Evolutionary conservation across 768 basidiomycete genomes (phyloP), one percentile per base, ranked within the genome.

Genomic region (Cystobasidiopsis lactophilus): DNA sequence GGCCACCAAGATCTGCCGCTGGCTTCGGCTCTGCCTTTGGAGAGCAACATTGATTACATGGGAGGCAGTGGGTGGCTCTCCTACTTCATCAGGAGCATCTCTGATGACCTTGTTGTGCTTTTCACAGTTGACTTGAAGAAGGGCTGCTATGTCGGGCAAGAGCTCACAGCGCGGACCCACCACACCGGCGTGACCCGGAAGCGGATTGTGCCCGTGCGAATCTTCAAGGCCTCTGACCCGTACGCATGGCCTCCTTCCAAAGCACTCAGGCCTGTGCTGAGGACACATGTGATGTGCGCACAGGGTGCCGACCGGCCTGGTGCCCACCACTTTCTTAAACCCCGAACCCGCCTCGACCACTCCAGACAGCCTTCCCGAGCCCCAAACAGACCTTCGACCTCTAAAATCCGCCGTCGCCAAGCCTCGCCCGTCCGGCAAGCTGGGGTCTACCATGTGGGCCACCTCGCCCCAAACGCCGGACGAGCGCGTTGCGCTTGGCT

Each of bases 131-230:
- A 95, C 67, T 95, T 93, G 66, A 72, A 84, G 52, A 98, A 98
- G 69, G 93, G 93, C 2, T 98, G 93, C 64, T 96, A 95, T 63
- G 80, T 96, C 4, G 93, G 93, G 9, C 93, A 98, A 71, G 93
- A 96, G 62, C 72, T 96, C 38, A 95, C 89, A 0, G 89, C 93
- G 5, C 76, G 93, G 49, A 95, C 91, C 35, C 91, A 91, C 66
- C 86, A 95, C 65, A 95, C 82, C 5, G 93, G 93, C 11, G 73
- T 80, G 26, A 70, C 93, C 40, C 74, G 93, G 56, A 96, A 95
- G 66, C 77, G 93, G 13, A 82, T 89, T 30, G 68, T 86, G 11
- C 88, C 88, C 2, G 75, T 95, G n/a, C 58, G 69, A 2, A 68
- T 88, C 30, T 71, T 75, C 56, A 57, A 69, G 43, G 58, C 65